phyloP scores from a whole-genome alignment of 139 green algal species.

The Auxenochlorella pyrenoidosa region DNA sequence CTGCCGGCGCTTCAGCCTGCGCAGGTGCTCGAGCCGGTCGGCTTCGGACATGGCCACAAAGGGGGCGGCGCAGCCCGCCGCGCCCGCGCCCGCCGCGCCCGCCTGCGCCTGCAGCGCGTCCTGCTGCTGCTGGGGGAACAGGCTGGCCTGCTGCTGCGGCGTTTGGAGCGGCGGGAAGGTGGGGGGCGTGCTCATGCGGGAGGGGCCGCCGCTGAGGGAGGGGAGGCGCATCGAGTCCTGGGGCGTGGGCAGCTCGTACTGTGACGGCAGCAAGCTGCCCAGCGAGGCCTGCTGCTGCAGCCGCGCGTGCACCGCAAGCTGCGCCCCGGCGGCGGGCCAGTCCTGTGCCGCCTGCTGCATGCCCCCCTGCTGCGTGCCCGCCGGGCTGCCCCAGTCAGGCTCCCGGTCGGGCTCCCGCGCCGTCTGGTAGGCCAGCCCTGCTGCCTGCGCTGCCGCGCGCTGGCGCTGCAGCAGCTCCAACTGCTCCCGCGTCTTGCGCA shows the following conservation, averaged over 20 bases:
- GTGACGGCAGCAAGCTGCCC: neutral
- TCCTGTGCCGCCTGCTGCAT: slow-evolving; percentile 13
- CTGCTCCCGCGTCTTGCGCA: slow-evolving; percentile 19
- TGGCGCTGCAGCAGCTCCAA: slow-evolving; percentile 13
- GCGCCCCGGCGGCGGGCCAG: neutral
- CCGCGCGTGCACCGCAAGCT: neutral
- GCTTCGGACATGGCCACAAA: neutral
- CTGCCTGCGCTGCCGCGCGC: neutral
- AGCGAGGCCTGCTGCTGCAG: neutral
- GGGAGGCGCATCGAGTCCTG: neutral
- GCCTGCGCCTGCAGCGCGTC: neutral
- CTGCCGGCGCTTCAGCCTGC: slow-evolving; percentile 9
- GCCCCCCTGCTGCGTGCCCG: neutral
- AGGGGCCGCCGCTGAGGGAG: neutral
- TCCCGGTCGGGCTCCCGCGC: neutral
- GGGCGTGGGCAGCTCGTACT: neutral
- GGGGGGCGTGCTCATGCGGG: neutral
- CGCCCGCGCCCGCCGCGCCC: neutral
- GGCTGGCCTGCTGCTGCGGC: neutral
- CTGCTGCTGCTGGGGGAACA: neutral
- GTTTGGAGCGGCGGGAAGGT: neutral
- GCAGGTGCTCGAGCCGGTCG: slow-evolving; percentile 13
- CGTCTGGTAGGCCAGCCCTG: neutral
- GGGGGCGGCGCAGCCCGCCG: neutral
- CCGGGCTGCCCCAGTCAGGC: neutral